These are phyloP conservation scores for Ascochyta fabae DNA, from an alignment of 2,329 filamentous ascomycete genomes.

Conservation along the genomic window DNA sequence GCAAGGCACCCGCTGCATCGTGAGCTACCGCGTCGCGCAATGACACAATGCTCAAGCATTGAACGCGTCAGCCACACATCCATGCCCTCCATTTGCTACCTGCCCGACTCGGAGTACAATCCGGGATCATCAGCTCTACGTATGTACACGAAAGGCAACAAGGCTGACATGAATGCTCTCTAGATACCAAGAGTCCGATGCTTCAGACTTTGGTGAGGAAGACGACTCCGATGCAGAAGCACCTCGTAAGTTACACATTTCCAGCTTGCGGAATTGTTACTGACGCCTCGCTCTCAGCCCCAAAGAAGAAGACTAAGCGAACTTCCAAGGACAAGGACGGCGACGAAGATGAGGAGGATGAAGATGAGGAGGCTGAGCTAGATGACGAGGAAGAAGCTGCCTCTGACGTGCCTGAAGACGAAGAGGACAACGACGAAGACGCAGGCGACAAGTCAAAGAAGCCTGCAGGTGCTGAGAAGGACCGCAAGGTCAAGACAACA, in stretches of 20 bases:
- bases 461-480: conserved; percentile 42
- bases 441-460: conserved; percentile 49
- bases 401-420: conserved; percentile 25
- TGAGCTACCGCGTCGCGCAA: conserved; percentile 1
- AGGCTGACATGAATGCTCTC: conserved; percentile 26
- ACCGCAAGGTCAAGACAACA: conserved; percentile 42
- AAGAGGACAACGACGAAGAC: conserved; percentile 43
- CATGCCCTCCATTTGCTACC: neutral
- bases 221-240: conserved; percentile 46
- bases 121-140: neutral
- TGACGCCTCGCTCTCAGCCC: conserved; percentile 26
- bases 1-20: neutral
- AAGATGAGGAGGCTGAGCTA: conserved; percentile 43
- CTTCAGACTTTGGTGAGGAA: conserved; percentile 46
- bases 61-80: neutral
- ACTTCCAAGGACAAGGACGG: conserved; percentile 38
- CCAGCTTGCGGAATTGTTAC: neutral
- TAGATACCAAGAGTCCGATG: conserved; percentile 49
- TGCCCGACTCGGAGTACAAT: neutral
- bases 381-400: conserved; percentile 35
- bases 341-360: conserved; percentile 42
- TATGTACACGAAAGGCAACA: conserved; percentile 2
- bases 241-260: conserved; percentile 39
- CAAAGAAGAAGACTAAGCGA: conserved; percentile 46
- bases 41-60: neutral